Percentiles rank a stretch among this genome's conserved stretches.
These are phyloP conservation scores for Rhytidiadelphus loreus DNA, from an alignment of 225 moss, liverwort and hornwort genomes.

Conservation along the genomic window DNA sequence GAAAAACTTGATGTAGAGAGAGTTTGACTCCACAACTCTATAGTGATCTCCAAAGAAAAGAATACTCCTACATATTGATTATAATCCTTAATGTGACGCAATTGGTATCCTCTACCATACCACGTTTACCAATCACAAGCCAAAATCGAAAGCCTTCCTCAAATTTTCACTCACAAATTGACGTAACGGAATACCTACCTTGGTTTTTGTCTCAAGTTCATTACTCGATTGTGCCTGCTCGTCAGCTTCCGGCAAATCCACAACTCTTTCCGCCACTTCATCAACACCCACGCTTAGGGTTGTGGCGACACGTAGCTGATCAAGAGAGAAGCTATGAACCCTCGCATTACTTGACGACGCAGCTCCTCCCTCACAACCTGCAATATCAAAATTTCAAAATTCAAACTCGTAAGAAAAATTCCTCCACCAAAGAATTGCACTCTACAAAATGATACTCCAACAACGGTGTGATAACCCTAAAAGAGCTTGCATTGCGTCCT, in stretches of 20 bases:
- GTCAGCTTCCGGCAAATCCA: background rate
- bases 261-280: background rate
- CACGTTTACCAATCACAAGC: background rate
- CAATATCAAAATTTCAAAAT: background rate
- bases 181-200: background rate
- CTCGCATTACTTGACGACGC: background rate
- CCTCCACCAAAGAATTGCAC: background rate
- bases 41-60: background rate
- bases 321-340: conserved; percentile 27
- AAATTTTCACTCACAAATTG: background rate
- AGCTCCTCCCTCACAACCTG: conserved; percentile 11
- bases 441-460: background rate
- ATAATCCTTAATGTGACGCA: background rate
- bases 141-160: background rate
- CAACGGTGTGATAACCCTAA: background rate
- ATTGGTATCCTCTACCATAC: background rate
- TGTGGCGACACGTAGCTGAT: conserved; percentile 29
- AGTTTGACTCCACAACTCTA: background rate
- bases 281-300: background rate
- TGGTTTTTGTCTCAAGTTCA: conserved; percentile 4
- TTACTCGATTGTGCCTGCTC: conserved; percentile 5
- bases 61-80: background rate
- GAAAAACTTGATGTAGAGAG: background rate
- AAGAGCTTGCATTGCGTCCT: background rate
- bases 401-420: background rate